Evolutionary conservation across 768 basidiomycete genomes (phyloP).

Genomic region (Crucibulum laeve): DNA sequence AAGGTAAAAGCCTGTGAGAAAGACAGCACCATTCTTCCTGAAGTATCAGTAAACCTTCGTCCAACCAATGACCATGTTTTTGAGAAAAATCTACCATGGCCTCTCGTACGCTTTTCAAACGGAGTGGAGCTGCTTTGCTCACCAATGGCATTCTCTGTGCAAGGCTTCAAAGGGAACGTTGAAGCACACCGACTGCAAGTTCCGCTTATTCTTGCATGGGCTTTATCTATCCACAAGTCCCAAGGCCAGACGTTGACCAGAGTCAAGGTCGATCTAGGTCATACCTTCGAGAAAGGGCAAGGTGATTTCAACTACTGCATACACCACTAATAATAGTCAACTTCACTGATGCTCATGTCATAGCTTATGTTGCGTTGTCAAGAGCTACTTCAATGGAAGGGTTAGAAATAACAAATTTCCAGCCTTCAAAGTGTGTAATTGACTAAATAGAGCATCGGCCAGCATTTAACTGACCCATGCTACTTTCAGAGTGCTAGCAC

Average conservation of each 20-base stretch:
- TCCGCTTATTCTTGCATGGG: slow-evolving; percentile 64
- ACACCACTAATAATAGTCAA: not conserved
- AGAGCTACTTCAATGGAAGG: slow-evolving; percentile 61
- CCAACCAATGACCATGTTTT: slow-evolving; percentile 17
- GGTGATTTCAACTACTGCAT: slow-evolving; percentile 28
- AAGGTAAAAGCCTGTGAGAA: too few relatives aligned
- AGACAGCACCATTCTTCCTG: too few relatives aligned
- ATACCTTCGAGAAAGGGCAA: slow-evolving; percentile 76
- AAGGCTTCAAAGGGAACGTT: slow-evolving; percentile 47
- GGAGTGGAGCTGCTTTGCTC: slow-evolving; percentile 44
- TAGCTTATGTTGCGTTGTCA: slow-evolving; percentile 69
- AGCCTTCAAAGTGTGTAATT: slow-evolving; percentile 45
- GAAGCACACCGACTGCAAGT: slow-evolving; percentile 64
- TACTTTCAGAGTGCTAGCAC: slow-evolving; percentile 45
- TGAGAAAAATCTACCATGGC: slow-evolving; percentile 37
- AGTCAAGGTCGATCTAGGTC: slow-evolving; percentile 72
- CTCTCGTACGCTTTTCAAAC: slow-evolving; percentile 54
- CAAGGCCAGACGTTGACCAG: slow-evolving; percentile 84
- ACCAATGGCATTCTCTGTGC: slow-evolving; percentile 52
- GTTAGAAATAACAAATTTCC: slow-evolving; percentile 60
- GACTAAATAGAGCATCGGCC: not conserved
- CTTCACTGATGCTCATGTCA: not conserved
- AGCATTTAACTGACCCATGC: not conserved
- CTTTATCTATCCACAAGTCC: slow-evolving; percentile 81
- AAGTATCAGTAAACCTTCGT: too few relatives aligned